These are phyloP conservation scores for Pythium utonaiense DNA, from an alignment of 352 stramenopile genomes.

Conservation along the genomic window DNA sequence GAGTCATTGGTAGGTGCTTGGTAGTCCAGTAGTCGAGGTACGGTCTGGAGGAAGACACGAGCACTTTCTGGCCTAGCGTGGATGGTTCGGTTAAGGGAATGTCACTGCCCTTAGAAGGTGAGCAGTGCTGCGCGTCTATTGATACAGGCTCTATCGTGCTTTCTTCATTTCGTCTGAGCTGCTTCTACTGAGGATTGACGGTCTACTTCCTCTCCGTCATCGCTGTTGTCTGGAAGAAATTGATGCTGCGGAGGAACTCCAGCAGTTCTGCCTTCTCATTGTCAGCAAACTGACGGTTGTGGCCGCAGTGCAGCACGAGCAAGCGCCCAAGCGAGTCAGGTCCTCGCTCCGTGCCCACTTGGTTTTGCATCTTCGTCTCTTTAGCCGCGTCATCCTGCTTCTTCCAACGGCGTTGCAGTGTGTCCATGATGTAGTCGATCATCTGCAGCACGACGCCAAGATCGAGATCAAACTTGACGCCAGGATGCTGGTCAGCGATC, in stretches of 20 bases:
- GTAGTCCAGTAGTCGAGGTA: neutral
- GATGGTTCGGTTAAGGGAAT: neutral
- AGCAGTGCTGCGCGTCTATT: neutral
- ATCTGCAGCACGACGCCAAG: conserved; percentile 67
- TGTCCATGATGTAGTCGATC: conserved; percentile 74
- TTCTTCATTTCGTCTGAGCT: neutral
- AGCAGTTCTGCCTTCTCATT: conserved; percentile 66
- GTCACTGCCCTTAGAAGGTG: neutral
- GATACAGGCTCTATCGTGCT: conserved; percentile 1
- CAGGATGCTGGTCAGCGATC: conserved; percentile 53
- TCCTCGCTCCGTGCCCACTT: conserved; percentile 6
- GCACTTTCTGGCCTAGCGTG: no score
- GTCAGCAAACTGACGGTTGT: conserved; percentile 85
- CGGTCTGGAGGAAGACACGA: neutral
- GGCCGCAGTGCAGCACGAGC: conserved; percentile 73
- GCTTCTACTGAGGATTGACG: no score
- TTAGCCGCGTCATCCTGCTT: conserved; percentile 27
- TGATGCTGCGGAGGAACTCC: conserved; percentile 35
- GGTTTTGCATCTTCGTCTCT: neutral
- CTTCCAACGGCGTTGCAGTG: conserved; percentile 55
- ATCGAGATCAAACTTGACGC: conserved; percentile 71
- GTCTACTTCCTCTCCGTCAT: neutral
- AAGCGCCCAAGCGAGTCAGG: conserved; percentile 42
- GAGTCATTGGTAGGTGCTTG: conserved; percentile 28
- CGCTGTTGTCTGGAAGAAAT: conserved; percentile 4